A percentile compares a stretch with the other conserved stretches of the same genome.
These are phyloP conservation scores for Zygosaccharomyces kombuchaensis DNA, from an alignment of 805 yeast genomes.

Conservation along the genomic window DNA sequence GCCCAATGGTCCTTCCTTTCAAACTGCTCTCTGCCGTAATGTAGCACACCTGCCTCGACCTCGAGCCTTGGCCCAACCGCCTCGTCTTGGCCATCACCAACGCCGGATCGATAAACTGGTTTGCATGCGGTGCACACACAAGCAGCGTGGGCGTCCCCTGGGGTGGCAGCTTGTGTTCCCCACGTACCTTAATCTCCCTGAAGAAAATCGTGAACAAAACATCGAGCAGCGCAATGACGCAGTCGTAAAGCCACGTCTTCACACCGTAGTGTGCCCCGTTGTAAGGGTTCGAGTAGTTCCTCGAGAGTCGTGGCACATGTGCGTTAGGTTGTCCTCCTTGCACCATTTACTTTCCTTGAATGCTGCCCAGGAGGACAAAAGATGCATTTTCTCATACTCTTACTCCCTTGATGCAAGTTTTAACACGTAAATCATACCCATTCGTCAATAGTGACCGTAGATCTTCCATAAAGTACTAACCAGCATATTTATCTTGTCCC, in stretches of 20 bases:
- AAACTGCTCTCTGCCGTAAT: conserved; percentile 79
- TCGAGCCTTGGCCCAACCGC: conserved; percentile 23
- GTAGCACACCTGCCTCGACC: conserved; percentile 64
- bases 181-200: conserved; percentile 69
- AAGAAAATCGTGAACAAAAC: conserved; percentile 47
- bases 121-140: conserved; percentile 81
- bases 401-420: background rate
- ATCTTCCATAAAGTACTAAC: background rate
- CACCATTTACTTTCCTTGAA: background rate
- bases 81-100: conserved; percentile 74
- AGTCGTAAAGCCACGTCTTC: conserved; percentile 30
- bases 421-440: conserved; percentile 1
- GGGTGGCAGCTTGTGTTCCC: conserved; percentile 39
- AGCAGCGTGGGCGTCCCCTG: conserved; percentile 54
- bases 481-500: too few species aligned
- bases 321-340: conserved; percentile 12
- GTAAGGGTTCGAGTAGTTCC: conserved; percentile 24
- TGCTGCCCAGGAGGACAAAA: too few species aligned
- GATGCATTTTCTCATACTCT: background rate
- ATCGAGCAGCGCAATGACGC: conserved; percentile 28
- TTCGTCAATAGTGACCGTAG: background rate
- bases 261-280: conserved; percentile 26
- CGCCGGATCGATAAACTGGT: conserved; percentile 81
- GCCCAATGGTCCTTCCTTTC: conserved; percentile 60
- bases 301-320: conserved; percentile 24